Evolutionary conservation across 371 early-diverging fungal genomes (phyloP).

Genomic region (Mortierella sp.): DNA sequence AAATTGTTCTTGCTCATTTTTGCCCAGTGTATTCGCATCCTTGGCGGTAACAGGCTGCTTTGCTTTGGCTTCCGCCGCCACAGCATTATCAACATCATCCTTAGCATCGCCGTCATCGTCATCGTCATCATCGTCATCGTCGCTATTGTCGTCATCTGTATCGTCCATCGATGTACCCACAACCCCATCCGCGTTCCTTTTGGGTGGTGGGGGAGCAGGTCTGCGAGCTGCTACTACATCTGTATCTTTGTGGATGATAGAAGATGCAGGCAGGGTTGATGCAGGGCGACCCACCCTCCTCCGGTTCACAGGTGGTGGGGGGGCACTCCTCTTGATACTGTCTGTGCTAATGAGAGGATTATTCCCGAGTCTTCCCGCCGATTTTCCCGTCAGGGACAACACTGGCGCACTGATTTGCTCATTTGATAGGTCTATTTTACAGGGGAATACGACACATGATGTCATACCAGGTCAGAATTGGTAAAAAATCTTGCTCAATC

Average conservation of each 20-base stretch:
- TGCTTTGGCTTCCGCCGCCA: not conserved
- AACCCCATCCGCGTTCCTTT: not conserved
- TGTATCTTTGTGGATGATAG: slow-evolving; percentile 20
- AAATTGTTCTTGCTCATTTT: not conserved
- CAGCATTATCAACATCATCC: not conserved
- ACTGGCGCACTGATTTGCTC: not conserved
- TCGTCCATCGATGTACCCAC: not conserved
- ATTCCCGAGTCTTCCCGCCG: slow-evolving; percentile 2
- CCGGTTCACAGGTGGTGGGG: slow-evolving; percentile 35
- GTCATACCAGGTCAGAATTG: not conserved
- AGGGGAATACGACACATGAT: too few species aligned
- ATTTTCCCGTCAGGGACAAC: slow-evolving; percentile 2
- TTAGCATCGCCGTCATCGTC: slow-evolving; percentile 17
- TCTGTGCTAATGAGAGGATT: not conserved
- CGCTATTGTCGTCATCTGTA: slow-evolving; percentile 8
- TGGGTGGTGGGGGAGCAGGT: slow-evolving; percentile 47
- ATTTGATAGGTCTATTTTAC: not conserved
- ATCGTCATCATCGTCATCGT: slow-evolving; percentile 29
- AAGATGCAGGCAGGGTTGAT: slow-evolving; percentile 23
- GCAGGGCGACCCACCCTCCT: slow-evolving; percentile 13
- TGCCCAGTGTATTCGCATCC: too few species aligned
- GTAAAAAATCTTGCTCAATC: too few species aligned
- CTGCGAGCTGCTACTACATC: slow-evolving; percentile 11
- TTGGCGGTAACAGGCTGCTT: slow-evolving; percentile 4
- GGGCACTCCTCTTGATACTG: slow-evolving; percentile 11